phyloP scores from a whole-genome alignment of 495 filamentous ascomycete genomes.

The Chaetomium fimeti region DNA sequence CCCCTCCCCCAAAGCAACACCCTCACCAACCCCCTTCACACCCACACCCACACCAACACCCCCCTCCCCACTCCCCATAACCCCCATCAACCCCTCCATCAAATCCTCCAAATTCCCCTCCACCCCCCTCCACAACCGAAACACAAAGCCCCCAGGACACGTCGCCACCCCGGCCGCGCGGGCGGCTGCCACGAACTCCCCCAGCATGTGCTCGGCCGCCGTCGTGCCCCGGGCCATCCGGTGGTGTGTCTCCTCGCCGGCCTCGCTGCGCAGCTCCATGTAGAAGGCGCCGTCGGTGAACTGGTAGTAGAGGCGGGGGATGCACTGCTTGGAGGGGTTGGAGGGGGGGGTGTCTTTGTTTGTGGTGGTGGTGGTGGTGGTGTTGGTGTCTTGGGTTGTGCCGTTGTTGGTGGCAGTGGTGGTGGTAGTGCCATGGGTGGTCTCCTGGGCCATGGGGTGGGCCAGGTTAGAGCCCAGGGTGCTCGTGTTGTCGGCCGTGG shows the following conservation, averaged over 20 bases:
- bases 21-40: background rate
- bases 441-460: too few species aligned
- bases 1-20: too few species aligned
- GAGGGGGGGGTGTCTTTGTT: background rate
- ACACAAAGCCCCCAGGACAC: conserved; percentile 3
- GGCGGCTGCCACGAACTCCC: conserved; percentile 8
- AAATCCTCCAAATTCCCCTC: conserved; percentile 12
- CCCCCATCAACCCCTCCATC: background rate
- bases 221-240: conserved; percentile 9
- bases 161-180: background rate
- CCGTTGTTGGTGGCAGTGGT: background rate
- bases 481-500: background rate
- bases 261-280: conserved; percentile 1
- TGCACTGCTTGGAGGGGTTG: background rate
- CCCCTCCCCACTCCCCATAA: conserved; percentile 7
- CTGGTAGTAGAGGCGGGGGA: conserved; percentile 5
- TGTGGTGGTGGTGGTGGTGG: background rate
- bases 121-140: background rate
- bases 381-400: too few species aligned
- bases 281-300: conserved; percentile 15
- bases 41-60: background rate
- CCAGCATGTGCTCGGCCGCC: conserved; percentile 8
- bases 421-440: background rate
- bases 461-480: background rate
- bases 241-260: background rate